Conservation (phyloP, 1,284 basidiomycete species). For the Ceratobasidium sp. region DNA sequence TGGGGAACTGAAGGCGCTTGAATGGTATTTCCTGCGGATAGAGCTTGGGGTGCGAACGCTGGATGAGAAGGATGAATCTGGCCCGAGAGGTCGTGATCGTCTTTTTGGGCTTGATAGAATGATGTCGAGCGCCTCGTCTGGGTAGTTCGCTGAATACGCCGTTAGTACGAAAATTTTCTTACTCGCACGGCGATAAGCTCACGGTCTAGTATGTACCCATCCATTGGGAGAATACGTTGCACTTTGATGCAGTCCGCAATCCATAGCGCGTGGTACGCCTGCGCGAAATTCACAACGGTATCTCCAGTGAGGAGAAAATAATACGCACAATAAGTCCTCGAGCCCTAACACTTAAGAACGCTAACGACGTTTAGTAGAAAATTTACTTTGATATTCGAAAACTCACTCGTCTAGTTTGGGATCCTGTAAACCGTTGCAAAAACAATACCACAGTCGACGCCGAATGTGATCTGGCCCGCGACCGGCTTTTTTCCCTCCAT, state of each 20-base stretch:
- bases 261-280: conserved; percentile 44
- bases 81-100: conserved; percentile 11
- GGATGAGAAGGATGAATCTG: conserved; percentile 4
- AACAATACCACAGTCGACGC: conserved; percentile 43
- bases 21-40: not conserved
- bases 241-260: conserved; percentile 30
- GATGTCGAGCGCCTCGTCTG: conserved; percentile 24
- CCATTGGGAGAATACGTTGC: conserved; percentile 27
- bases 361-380: conserved; percentile 27
- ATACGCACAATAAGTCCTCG: conserved; percentile 39
- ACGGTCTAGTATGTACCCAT: conserved; percentile 34
- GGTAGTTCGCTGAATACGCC: not conserved
- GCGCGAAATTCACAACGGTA: not conserved
- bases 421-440: conserved; percentile 40
- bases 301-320: too few relatives aligned
- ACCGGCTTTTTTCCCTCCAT: conserved; percentile 43
- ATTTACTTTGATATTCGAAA: not conserved
- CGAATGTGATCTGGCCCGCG: conserved; percentile 34
- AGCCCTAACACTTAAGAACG: conserved; percentile 24
- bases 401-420: conserved; percentile 43
- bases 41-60: not conserved
- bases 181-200: not conserved
- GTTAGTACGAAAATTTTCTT: not conserved
- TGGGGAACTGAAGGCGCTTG: not conserved
- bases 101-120: conserved; percentile 31